These are phyloP conservation scores for Botrytis fabae DNA, from an alignment of 2,329 filamentous ascomycete species.

Conservation along the genomic window DNA sequence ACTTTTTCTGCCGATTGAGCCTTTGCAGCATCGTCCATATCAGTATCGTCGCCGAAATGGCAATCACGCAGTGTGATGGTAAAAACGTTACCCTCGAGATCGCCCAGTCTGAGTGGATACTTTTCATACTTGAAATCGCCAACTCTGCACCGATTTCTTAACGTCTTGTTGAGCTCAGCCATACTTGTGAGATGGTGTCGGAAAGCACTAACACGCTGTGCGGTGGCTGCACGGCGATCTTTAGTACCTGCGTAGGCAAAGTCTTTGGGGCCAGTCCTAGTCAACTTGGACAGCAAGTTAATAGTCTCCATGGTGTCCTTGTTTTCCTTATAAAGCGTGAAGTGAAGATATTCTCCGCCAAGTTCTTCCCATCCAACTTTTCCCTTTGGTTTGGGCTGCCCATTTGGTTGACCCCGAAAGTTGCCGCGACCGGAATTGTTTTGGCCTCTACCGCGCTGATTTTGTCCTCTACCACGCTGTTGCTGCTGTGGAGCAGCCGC, in stretches of 20 bases:
- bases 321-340: constrained; percentile 75
- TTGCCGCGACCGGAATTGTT: constrained; percentile 24
- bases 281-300: constrained; percentile 57
- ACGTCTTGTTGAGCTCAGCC: constrained; percentile 62
- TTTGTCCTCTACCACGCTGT: constrained; percentile 21
- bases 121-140: constrained; percentile 81
- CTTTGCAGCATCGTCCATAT: constrained; percentile 51
- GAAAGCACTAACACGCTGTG: constrained; percentile 63
- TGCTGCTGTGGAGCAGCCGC: constrained; percentile 44
- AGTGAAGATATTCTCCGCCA: constrained; percentile 70
- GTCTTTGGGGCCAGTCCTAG: constrained; percentile 58
- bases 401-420: constrained; percentile 27
- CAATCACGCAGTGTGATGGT: constrained; percentile 88
- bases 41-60: constrained; percentile 52
- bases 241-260: constrained; percentile 74
- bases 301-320: constrained; percentile 64
- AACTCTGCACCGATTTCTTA: constrained; percentile 56
- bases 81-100: constrained; percentile 88
- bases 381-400: constrained; percentile 36
- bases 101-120: constrained; percentile 74
- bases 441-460: constrained; percentile 21
- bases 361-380: constrained; percentile 63
- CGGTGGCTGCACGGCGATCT: constrained; percentile 68
- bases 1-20: constrained; percentile 49
- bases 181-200: constrained; percentile 63